phyloP scores from a whole-genome alignment of 2,329 filamentous ascomycete genomes.

The Aureobasidium lini region DNA sequence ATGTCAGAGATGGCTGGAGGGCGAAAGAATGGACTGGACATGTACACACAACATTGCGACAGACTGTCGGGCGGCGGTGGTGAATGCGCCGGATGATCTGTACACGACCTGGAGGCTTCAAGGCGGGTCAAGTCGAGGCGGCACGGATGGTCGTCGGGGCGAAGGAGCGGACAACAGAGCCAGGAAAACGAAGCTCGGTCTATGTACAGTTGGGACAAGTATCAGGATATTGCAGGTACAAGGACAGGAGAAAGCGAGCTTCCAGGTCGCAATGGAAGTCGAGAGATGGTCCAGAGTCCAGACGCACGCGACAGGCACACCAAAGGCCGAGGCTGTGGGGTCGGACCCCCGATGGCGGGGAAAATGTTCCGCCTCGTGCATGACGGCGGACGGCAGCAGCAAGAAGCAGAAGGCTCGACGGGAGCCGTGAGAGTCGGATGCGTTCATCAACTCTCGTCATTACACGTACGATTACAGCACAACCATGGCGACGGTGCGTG shows the following conservation, averaged over 20 bases:
- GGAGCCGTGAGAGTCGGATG: too few species aligned
- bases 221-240: too few species aligned
- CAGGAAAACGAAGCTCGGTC: not conserved
- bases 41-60: slow-evolving; percentile 8
- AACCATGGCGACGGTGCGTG: slow-evolving; percentile 55
- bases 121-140: not conserved
- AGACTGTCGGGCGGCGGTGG: not conserved
- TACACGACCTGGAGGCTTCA: not conserved
- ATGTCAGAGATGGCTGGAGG: not conserved
- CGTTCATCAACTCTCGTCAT: too few species aligned
- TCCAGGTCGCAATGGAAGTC: not conserved
- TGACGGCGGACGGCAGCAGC: not conserved
- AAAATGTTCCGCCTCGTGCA: not conserved
- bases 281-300: not conserved
- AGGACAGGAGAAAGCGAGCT: not conserved
- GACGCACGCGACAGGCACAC: not conserved
- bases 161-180: not conserved
- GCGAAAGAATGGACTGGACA: too few species aligned
- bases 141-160: not conserved
- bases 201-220: too few species aligned
- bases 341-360: not conserved
- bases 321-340: not conserved
- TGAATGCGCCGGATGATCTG: not conserved
- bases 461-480: too few species aligned
- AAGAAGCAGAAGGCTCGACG: too few species aligned